These are phyloP conservation scores for Leishmania turanica DNA, from an alignment of 208 protist species.

Conservation along the genomic window DNA sequence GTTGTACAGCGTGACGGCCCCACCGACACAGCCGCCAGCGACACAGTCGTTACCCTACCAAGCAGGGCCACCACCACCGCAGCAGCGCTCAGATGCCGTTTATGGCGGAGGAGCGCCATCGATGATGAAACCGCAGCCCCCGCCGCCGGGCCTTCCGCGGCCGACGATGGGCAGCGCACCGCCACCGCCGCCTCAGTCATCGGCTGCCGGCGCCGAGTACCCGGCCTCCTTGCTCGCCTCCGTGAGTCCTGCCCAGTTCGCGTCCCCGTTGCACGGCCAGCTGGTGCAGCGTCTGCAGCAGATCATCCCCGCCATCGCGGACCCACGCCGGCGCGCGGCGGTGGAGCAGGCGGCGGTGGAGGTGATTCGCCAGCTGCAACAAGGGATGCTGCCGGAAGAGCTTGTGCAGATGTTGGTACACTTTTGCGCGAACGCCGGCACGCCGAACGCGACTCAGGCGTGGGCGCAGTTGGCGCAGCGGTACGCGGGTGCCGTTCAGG, in stretches of 20 bases:
- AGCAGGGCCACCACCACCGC: conserved; percentile 3
- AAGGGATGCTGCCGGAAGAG: conserved; percentile 43
- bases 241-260: conserved; percentile 19
- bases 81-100: not conserved
- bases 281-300: conserved; percentile 43
- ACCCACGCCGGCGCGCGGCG: conserved; percentile 41
- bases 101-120: not conserved
- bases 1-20: conserved; percentile 31
- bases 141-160: not conserved
- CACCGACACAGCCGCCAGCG: conserved; percentile 13
- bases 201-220: not conserved
- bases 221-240: conserved; percentile 2
- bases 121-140: conserved; percentile 1
- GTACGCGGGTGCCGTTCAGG: conserved; percentile 48
- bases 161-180: conserved; percentile 8
- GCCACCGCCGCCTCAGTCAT: conserved; percentile 16
- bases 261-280: conserved; percentile 22
- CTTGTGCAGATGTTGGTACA: conserved; percentile 48
- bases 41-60: not conserved
- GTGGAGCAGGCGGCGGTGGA: conserved; percentile 60
- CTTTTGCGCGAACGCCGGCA: conserved; percentile 48
- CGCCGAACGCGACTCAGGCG: conserved; percentile 35
- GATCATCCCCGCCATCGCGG: conserved; percentile 39
- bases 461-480: conserved; percentile 51
- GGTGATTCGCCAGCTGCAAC: conserved; percentile 54